A percentile compares a stretch with the other conserved stretches of the same genome.
These are phyloP conservation scores for Alternaria triticina DNA, from an alignment of 2,329 filamentous ascomycete species.

Conservation along the genomic window DNA sequence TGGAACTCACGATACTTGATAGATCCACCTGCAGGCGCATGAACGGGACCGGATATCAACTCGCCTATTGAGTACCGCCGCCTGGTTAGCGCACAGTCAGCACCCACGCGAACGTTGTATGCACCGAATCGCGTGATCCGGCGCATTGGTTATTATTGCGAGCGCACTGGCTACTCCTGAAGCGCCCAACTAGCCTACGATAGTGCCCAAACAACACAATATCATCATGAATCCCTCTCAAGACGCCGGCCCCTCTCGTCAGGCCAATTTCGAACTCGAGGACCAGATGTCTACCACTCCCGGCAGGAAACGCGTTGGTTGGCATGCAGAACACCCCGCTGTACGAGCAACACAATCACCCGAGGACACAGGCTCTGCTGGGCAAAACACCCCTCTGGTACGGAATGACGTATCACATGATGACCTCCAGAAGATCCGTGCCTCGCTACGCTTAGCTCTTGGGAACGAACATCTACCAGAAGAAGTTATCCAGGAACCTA, in stretches of 20 bases:
- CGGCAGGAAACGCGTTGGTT: conserved; percentile 45
- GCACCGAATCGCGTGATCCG: conserved; percentile 19
- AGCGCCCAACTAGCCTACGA: conserved; percentile 9
- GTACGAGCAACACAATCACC: conserved; percentile 24
- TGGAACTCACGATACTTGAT: conserved; percentile 21
- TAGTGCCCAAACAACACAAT: conserved; percentile 23
- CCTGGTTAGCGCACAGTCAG: conserved; percentile 13
- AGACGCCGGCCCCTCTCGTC: conserved; percentile 21
- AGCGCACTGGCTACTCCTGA: conserved; percentile 6
- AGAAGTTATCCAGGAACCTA: conserved; percentile 17
- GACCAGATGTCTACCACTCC: conserved; percentile 37
- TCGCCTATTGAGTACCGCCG: conserved; percentile 16
- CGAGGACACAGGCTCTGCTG: conserved; percentile 35
- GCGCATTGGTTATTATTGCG: conserved; percentile 20
- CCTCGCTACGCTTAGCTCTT: conserved; percentile 45
- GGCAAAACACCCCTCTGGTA: conserved; percentile 37
- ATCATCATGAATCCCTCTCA: conserved; percentile 38
- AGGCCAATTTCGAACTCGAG: conserved; percentile 23
- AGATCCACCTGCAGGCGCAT: conserved; percentile 26
- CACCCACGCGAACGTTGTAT: conserved; percentile 22
- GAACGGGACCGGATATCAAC: conserved; percentile 17
- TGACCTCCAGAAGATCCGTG: conserved; percentile 40
- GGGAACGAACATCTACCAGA: conserved; percentile 34
- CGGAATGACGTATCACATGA: conserved; percentile 44
- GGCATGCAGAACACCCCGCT: conserved; percentile 30